phyloP scores from a whole-genome alignment of 2,329 filamentous ascomycete genomes.

The Neonectria punicea region DNA sequence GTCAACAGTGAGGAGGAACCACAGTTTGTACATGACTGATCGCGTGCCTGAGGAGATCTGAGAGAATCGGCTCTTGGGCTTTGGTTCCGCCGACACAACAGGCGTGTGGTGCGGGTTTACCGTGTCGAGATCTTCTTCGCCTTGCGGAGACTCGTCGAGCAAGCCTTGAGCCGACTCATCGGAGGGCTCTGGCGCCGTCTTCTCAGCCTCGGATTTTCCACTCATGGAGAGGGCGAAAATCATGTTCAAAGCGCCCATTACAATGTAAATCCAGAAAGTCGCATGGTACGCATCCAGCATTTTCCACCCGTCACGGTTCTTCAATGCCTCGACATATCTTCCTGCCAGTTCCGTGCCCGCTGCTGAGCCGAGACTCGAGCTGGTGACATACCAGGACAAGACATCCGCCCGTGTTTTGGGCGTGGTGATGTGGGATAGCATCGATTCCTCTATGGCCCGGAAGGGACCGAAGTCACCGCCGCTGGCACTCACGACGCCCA shows the following conservation, averaged over 20 bases:
- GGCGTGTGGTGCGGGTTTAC: constrained; percentile 23
- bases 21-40: constrained; percentile 70
- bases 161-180: constrained; percentile 39
- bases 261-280: constrained; percentile 67
- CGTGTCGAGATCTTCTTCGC: constrained; percentile 17
- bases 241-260: constrained; percentile 65
- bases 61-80: constrained; percentile 53
- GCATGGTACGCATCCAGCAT: constrained; percentile 64
- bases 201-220: constrained; percentile 60
- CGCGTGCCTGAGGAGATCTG: constrained; percentile 68
- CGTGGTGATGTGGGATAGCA: constrained; percentile 68
- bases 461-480: constrained; percentile 76
- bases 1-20: constrained; percentile 72
- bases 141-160: constrained; percentile 36
- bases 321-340: constrained; percentile 60
- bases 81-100: constrained; percentile 26
- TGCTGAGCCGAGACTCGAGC: constrained; percentile 64
- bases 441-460: constrained; percentile 73
- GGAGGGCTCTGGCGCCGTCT: constrained; percentile 30
- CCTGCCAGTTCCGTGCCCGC: constrained; percentile 64
- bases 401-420: constrained; percentile 68
- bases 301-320: constrained; percentile 58
- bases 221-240: constrained; percentile 58
- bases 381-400: constrained; percentile 73
- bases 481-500: constrained; percentile 70